These are phyloP conservation scores for Cadophora sp. DNA, from an alignment of 2,329 filamentous ascomycete genomes.

Conservation along the genomic window DNA sequence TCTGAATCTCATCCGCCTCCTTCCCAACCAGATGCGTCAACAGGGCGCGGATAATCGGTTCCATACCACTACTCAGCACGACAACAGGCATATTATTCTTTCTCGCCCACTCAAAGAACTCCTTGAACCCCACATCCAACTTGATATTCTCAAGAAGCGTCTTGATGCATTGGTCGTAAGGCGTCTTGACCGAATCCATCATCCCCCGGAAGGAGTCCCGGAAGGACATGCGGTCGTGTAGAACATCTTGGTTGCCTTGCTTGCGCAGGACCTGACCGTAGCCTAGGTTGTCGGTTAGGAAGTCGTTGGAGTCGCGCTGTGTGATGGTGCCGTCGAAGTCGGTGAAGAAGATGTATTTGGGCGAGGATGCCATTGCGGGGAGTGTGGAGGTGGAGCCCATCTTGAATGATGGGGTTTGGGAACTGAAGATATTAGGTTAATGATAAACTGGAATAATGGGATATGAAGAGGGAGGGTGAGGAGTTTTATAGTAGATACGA, in stretches of 20 bases:
- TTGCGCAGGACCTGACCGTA: conserved; percentile 76
- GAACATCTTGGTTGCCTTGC: conserved; percentile 77
- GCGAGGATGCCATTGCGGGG: conserved; percentile 69
- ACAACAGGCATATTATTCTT: conserved; percentile 89
- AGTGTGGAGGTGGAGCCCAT: conserved; percentile 49
- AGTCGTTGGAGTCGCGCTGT: conserved; percentile 69
- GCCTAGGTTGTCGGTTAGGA: conserved; percentile 89
- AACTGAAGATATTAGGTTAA: conserved; percentile 7
- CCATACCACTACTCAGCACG: conserved; percentile 91
- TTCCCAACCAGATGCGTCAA: conserved; percentile 80
- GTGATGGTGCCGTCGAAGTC: conserved; percentile 99
- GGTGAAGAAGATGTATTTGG: conserved; percentile 97
- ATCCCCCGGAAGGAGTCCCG: conserved; percentile 88
- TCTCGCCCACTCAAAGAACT: conserved; percentile 85
- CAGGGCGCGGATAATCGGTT: conserved; percentile 85
- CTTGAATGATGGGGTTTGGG: conserved; percentile 17
- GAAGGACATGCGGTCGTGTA: conserved; percentile 75
- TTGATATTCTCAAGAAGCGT: conserved; percentile 82
- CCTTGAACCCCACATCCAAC: conserved; percentile 86
- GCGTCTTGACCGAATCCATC: conserved; percentile 84
- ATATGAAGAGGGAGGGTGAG: background rate
- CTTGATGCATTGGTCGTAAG: conserved; percentile 82
- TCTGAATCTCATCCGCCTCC: conserved; percentile 78
- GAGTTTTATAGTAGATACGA: background rate
- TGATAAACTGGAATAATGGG: background rate